Base-by-base conservation (phyloP, 1,284 basidiomycete genomes). In the Stygiomarasmius scandens region DNA sequence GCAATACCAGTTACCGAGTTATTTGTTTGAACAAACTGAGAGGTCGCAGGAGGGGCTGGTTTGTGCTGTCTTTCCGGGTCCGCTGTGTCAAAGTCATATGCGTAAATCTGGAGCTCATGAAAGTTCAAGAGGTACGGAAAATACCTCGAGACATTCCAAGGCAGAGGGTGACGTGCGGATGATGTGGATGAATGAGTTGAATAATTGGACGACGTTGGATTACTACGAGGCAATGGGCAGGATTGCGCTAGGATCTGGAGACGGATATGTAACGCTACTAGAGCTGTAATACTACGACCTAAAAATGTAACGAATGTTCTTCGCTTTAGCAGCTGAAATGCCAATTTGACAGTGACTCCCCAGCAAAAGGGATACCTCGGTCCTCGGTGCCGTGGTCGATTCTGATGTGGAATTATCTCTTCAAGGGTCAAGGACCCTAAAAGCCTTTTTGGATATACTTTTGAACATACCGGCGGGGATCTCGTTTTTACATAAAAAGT, bases 201-300 rank as follows among this genome's bases (percentile, higher is more conserved):
- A 74, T 38, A 69, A 74, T 51, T 86, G 84, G 84, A 77, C 78
- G 8, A 74, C 79, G 43, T 63, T 86, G 56, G 84, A 84, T 66
- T 86, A 86, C 64, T 80, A 83, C 56, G 84, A 86, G 64, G 74
- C 74, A 47, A 63, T 69, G 38, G 84, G 84, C 2, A 71, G 80
- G 55, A 71, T 86, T 49, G 83, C 72, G 3, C 57, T 86, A 19
- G 84, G 80, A 8, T 77, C 79, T 49, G 77, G 73, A 58, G 75
- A 72, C 59, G 84, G 84, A 22, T 61, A 64, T 45, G 73, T 85
- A 9, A 71, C 71, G 10, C 64, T 85, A 25, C 61, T 84, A 51
- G 71, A 77, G 43, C 45, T 81, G 24, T 80, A 60, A 71, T n/a
- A n/a, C n/a, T n/a, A n/a, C n/a, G n/a, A n/a, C n/a, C n/a, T n/a